Conservation (phyloP, 495 filamentous ascomycete species). For the Penicillium coprophilum region DNA sequence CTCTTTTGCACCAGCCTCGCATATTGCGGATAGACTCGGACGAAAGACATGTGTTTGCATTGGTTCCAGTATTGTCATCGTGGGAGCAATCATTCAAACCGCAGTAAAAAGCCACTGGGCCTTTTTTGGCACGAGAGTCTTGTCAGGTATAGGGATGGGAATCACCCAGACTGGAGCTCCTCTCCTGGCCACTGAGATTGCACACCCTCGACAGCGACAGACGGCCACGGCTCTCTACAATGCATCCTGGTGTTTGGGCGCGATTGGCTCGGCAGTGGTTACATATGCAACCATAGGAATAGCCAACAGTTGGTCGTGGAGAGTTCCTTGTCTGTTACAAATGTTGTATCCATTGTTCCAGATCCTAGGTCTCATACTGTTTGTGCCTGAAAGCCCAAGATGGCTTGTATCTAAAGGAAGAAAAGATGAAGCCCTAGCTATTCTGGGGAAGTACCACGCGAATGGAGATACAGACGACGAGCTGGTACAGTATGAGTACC, state of each 20-base stretch:
- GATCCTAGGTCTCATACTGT: constrained; percentile 13
- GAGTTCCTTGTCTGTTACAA: constrained; percentile 24
- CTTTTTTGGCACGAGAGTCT: constrained; percentile 24
- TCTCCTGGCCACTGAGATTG: constrained; percentile 26
- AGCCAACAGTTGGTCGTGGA: constrained; percentile 25
- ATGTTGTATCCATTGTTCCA: constrained; percentile 20
- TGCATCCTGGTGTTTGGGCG: constrained; percentile 23
- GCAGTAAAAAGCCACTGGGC: constrained; percentile 22
- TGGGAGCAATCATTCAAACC: constrained; percentile 18
- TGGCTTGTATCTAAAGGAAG: constrained; percentile 45
- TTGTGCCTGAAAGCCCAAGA: constrained; percentile 27
- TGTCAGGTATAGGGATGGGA: constrained; percentile 23
- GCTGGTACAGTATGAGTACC: constrained; percentile 35
- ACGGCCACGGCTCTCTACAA: constrained; percentile 31
- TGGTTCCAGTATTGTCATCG: constrained; percentile 18
- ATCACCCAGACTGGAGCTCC: constrained; percentile 28
- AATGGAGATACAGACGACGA: constrained; percentile 29
- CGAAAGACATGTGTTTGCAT: constrained; percentile 21
- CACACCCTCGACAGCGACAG: constrained; percentile 27
- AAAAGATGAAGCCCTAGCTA: constrained; percentile 37
- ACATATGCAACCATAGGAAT: constrained; percentile 24
- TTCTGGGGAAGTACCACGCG: constrained; percentile 41
- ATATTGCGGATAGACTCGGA: constrained; percentile 24
- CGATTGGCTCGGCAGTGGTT: constrained; percentile 20
- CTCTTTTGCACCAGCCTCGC: constrained; percentile 26